Base-by-base conservation (phyloP, 805 yeast species). In the Yueomyces sp. region DNA sequence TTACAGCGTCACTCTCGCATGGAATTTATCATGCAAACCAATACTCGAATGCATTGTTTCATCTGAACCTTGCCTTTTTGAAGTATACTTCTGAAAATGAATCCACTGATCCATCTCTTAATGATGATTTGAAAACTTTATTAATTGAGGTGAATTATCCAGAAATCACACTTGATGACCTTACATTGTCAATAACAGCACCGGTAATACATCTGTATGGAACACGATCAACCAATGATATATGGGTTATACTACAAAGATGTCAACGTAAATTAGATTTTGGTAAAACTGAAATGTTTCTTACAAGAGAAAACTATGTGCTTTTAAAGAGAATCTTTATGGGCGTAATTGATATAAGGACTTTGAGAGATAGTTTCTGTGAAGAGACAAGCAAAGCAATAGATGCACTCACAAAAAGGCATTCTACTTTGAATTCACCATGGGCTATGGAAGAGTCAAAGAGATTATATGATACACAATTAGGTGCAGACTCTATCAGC, bases 41-140 rank as follows among this genome's bases (percentile, higher is more conserved):
- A 3, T 83, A 86, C 2, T 78, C 92, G 3, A 34, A 82, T 55
- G 95, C 94, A 0, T 72, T 84, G 60, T 81, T 82, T 54, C 95
- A 85, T 59, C 62, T 85, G 29, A 67, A 84, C 12, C 61, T 84
- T 32, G 73, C 94, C 2, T 85, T 85, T 52, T 62, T 85, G 44
- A 70, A 87, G 47, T 79, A 82, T 78, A 68, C 82, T 32, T 79
- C 83, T 2, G 72, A 73, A 42, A 83, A 77, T 45, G 68, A 72
- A 42, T 76, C 72, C 32, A 65, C 66, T 28, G 49, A 52, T 7
- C 5, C 6, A 7, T 7, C 37, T 9, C 5, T 34, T 7, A 34
- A 34, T 34, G n/a, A 34, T 34, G 6, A 5, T 9, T 34, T 34
- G 37, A 34, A 34, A n/a, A 7, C 6, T 11, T 19, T 34, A 11